phyloP scores from a whole-genome alignment of 2,329 filamentous ascomycete genomes.

The Colletotrichum ledebouriae region DNA sequence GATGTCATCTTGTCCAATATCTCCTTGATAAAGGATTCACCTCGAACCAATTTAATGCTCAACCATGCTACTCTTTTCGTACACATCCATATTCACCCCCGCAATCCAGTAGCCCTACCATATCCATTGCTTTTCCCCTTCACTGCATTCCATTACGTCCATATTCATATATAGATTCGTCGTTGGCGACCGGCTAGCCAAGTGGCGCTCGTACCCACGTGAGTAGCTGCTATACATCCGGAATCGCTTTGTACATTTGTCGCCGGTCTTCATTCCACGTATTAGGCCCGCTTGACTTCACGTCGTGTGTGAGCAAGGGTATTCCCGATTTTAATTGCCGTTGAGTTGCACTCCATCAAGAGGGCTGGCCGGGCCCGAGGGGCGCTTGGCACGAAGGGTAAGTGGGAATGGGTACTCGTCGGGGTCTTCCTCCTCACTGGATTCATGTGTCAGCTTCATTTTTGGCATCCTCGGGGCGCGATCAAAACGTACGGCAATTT shows the following conservation, averaged over 20 bases:
- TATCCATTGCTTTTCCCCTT: conserved; percentile 28
- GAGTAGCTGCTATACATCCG: background rate
- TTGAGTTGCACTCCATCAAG: conserved; percentile 56
- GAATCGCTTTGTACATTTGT: conserved; percentile 24
- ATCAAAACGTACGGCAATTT: conserved; percentile 86
- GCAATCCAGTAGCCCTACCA: conserved; percentile 5
- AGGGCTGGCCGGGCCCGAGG: conserved; percentile 56
- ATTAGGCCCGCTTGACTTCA: background rate
- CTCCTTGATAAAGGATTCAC: conserved; percentile 16
- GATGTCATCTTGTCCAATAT: conserved; percentile 23
- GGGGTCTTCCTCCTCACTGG: conserved; percentile 91
- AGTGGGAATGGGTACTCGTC: conserved; percentile 76
- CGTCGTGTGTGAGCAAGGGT: background rate
- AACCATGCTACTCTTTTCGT: conserved; percentile 41
- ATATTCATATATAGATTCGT: conserved; percentile 40
- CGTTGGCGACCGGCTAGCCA: conserved; percentile 18
- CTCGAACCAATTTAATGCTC: conserved; percentile 42
- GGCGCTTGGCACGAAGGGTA: conserved; percentile 67
- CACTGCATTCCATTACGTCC: conserved; percentile 35
- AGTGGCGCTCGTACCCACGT: conserved; percentile 3
- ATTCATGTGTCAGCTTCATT: conserved; percentile 48
- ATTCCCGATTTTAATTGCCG: conserved; percentile 36
- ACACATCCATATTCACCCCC: conserved; percentile 39
- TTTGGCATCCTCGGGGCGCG: background rate
- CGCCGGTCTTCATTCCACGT: background rate